Percentiles rank a stretch among this genome's conserved stretches.
These are phyloP conservation scores for Colletotrichum gloeosporioides DNA, from an alignment of 2,329 filamentous ascomycete genomes.

Conservation along the genomic window DNA sequence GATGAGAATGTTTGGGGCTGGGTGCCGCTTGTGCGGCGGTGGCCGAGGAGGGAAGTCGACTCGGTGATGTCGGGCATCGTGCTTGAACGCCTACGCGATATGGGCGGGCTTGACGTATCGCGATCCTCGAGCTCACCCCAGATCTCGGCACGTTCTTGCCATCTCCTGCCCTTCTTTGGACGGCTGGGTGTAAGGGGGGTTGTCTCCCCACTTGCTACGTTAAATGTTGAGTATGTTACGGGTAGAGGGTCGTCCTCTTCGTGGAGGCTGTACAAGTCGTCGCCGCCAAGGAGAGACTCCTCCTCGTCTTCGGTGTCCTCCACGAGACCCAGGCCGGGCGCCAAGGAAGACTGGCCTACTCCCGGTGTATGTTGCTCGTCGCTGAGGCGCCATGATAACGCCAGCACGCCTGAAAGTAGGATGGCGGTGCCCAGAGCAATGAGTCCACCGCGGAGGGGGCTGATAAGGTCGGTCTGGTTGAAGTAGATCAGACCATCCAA, in stretches of 20 bases:
- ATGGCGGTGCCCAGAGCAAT: slow-evolving; percentile 89
- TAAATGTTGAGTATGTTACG: slow-evolving; percentile 55
- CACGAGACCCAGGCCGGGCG: slow-evolving; percentile 82
- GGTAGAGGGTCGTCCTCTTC: slow-evolving; percentile 43
- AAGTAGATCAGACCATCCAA: slow-evolving; percentile 98
- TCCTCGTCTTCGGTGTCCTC: slow-evolving; percentile 71
- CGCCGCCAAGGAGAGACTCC: slow-evolving; percentile 56
- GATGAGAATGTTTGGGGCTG: slow-evolving; percentile 22
- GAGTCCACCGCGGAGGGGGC: slow-evolving; percentile 75
- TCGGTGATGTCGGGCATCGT: slow-evolving; percentile 51
- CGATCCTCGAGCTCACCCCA: slow-evolving; percentile 89
- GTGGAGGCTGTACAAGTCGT: slow-evolving; percentile 47
- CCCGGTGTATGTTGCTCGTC: slow-evolving; percentile 71
- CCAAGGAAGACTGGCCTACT: slow-evolving; percentile 71
- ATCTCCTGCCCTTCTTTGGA: slow-evolving; percentile 55
- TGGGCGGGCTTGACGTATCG: slow-evolving; percentile 48
- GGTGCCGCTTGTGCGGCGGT: slow-evolving; percentile 26
- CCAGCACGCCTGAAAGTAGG: slow-evolving; percentile 85
- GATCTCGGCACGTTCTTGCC: slow-evolving; percentile 77
- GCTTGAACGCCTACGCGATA: slow-evolving; percentile 50
- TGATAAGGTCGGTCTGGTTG: slow-evolving; percentile 82
- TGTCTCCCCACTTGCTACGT: slow-evolving; percentile 40
- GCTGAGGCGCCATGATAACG: slow-evolving; percentile 90
- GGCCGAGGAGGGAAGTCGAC: slow-evolving; percentile 42
- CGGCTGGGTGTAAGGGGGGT: slow-evolving; percentile 42